Evolutionary conservation across 2,329 filamentous ascomycete species (phyloP).

Genomic region (Aspergillus calidoustus): DNA sequence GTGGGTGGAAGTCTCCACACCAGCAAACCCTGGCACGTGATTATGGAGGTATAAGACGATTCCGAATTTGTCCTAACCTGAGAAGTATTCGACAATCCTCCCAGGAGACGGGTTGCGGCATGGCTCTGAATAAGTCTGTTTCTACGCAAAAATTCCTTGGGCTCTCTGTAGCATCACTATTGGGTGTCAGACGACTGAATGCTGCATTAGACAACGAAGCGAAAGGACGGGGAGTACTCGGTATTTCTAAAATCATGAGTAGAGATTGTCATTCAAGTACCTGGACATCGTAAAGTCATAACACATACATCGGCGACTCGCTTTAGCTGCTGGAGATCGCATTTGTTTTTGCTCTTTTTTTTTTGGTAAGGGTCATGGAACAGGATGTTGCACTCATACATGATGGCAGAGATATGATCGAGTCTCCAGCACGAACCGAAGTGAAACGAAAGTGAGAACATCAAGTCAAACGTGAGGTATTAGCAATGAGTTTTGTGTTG

Average conservation of each 20-base stretch:
- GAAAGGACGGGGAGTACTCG: not conserved
- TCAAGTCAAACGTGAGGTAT: not conserved
- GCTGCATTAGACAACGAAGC: not conserved
- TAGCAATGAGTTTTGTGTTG: not conserved
- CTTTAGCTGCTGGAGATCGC: no score
- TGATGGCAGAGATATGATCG: not conserved
- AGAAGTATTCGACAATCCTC: no score
- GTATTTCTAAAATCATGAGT: not conserved
- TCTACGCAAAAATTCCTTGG: not conserved
- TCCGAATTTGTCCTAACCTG: not conserved
- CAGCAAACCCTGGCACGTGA: not conserved
- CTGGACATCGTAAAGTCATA: not conserved
- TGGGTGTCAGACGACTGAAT: not conserved
- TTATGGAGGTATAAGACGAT: not conserved
- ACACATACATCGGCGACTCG: not conserved
- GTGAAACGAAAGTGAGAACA: not conserved
- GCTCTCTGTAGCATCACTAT: not conserved
- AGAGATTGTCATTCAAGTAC: not conserved
- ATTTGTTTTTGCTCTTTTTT: not conserved
- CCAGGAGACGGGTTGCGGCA: no score
- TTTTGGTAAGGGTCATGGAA: not conserved
- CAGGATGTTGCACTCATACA: not conserved
- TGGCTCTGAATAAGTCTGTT: no score
- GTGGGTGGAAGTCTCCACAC: constrained; percentile 4
- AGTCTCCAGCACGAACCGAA: not conserved